Evolutionary conservation across 2,329 filamentous ascomycete species (phyloP), one percentile per base, ranked within the genome.

Genomic region (Fusarium gaditjirri): DNA sequence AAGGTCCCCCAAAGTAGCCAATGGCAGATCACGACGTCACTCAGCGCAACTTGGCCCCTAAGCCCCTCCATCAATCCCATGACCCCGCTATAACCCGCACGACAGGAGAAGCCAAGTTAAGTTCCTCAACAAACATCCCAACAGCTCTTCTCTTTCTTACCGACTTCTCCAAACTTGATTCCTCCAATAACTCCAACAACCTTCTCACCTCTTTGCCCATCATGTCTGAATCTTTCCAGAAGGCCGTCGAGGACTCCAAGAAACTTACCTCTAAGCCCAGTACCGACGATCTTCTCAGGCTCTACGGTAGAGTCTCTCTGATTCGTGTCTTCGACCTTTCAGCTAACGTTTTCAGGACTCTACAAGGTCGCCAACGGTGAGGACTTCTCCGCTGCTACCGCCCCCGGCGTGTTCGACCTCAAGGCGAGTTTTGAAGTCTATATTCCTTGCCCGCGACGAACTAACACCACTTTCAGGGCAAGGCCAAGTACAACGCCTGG

Each of bases 401-500:
- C 83, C 72, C 91, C 91, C 35, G 90, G 92, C 83, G 88, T 90
- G 84, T 93, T 94, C 79, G 89, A 94, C 81, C 78, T 94, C 68
- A 91, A 90, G 86, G 91, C 90, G 75, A 74, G 73, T 59, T 52
- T 41, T 55, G 16, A 53, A 39, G 23, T 38, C 27, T 49, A 29
- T 38, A 13, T 46, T 13, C 33, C 31, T 33, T 17, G 46, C 47
- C 8, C 25, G 17, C 31, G 8, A 23, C 46, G 27, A 44, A 46
- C 57, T 76, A 71, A 76, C 56, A 31, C 11, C 36, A 27, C n/a
- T 57, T 56, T 74, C 76, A 94, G 93, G 90, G 86, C 84, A 97
- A 96, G 85, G 90, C 90, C 78, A 97, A 97, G 88, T 89, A 91
- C 84, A 88, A 86, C 77, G 90, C 92, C 60, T 97, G 94, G 94